Conservation (phyloP, 768 basidiomycete genomes). For the Podaxis carcinomalis region DNA sequence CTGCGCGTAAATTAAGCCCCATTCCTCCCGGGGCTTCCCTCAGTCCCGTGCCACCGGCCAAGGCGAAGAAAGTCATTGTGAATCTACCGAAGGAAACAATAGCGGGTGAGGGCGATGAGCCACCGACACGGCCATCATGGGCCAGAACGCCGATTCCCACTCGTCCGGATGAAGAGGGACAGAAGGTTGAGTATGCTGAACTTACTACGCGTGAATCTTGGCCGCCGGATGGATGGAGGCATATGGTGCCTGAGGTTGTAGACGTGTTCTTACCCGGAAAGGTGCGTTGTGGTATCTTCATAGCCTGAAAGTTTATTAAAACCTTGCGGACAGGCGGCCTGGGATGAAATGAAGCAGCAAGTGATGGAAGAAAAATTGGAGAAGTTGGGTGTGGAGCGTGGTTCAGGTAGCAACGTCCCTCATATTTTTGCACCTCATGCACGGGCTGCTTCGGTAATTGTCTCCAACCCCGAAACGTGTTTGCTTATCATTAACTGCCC, state of each 20-base stretch:
- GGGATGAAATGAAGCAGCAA: conserved; percentile 67
- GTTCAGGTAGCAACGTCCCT: conserved; percentile 47
- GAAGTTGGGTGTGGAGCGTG: conserved; percentile 73
- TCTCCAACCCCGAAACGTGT: conserved; percentile 21
- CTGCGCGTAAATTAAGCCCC: conserved; percentile 71
- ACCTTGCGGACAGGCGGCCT: conserved; percentile 47
- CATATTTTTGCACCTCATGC: conserved; percentile 73
- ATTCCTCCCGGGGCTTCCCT: conserved; percentile 39
- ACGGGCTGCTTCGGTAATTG: conserved; percentile 77
- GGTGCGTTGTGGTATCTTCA: conserved; percentile 32
- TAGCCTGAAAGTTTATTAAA: conserved; percentile 11
- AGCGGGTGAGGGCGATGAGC: conserved; percentile 32
- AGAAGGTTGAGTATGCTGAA: conserved; percentile 23
- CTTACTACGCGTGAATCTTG: conserved; percentile 47
- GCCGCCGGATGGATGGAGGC: conserved; percentile 63
- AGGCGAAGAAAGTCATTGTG: conserved; percentile 64
- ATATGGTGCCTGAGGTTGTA: conserved; percentile 56
- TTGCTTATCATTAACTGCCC: conserved; percentile 1
- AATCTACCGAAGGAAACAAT: conserved; percentile 73
- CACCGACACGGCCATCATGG: conserved; percentile 47
- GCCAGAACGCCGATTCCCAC: conserved; percentile 53
- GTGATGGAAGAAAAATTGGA: conserved; percentile 81
- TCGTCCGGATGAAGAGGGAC: conserved; percentile 16
- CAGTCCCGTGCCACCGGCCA: conserved; percentile 32
- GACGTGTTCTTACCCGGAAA: conserved; percentile 84